Evolutionary conservation across 2,329 filamentous ascomycete genomes (phyloP), one percentile per base, ranked within the genome.

Genomic region (Calonectria naviculata): DNA sequence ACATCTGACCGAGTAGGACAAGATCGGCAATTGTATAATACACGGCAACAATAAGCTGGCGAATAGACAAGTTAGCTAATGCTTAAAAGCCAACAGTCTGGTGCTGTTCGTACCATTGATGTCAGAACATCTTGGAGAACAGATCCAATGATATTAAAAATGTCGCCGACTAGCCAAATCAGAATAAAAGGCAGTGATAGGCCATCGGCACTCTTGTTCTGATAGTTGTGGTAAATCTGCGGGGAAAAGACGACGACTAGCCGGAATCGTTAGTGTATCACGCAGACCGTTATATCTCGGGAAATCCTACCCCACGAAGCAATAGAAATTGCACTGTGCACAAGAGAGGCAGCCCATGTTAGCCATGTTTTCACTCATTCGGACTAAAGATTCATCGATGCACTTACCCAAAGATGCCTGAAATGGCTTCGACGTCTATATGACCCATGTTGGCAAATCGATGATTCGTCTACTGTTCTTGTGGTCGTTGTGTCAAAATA

Each of bases 221-320:
- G 92, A 85, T 98, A 98, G 81, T 98, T 98, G 80, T 98, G 95
- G 77, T 98, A 93, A 77, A 99, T 98, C 78, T 99, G 97, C 2
- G 97, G 97, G 0, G 95, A 97, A 85, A 98, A 99, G 68, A 99
- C 97, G 38, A 98, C 94, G 67, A 98, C 94, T 85, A 67, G 47
- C 36, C 36, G 71, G 46, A 34, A 28, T 2, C 42, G 69, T 77
- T 65, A 78, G 77, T 52, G 28, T 64, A 19, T 26, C 62, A 8
- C 41, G 58, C 28, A 34, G 29, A 65, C 29, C 42, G 31, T 15
- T 26, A 26, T 56, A 6, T 38, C 52, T 41, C 54, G 36, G 63
- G 36, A 52, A 19, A 38, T 78, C 80, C 54, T 76, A 85, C 84
- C 83, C 97, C 97, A 98, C 82, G 95, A 98, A 61, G 95, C 95